Evolutionary conservation across 495 filamentous ascomycete genomes (phyloP), one percentile per base, ranked within the genome.

Genomic region (Podospora appendiculata): DNA sequence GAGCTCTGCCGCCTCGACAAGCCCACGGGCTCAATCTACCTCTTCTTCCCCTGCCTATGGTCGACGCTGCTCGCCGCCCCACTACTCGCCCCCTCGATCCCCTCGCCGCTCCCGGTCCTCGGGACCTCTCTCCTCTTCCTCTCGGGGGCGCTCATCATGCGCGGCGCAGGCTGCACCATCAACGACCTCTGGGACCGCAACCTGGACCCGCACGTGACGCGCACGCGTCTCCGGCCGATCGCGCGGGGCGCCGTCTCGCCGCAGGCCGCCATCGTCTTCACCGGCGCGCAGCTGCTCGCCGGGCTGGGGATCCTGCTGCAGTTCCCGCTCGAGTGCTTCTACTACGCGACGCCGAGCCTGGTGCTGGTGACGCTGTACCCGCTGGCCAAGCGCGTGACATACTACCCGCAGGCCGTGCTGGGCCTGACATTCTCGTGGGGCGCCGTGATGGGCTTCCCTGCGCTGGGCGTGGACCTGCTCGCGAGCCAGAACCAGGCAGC

Each of bases 141-240:
- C 64, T 70, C 79, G 8, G 93, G 93, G 40, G 91, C 93, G 2
- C 63, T 96, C 52, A 84, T 96, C 60, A 97, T 98, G 93, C 89
- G 93, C 48, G 90, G 93, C 32, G 93, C 93, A n/a, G 93, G 93
- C 13, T 98, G 93, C 70, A 86, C 93, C 34, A 93, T 98, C 72
- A 97, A 98, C 69, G 93, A 98, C 65, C 79, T 97, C 42, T 96
- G 89, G 91, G 93, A 97, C 70, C 83, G 89, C 56, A 86, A 95
- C 60, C 80, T 98, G 14, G 93, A 98, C 68, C 88, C 86, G 17
- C 81, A 90, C 62, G 93, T 98, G n/a, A 71, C 81, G 34, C 84
- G 93, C 19, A 98, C 93, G 1, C 83, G 83, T 25, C 79, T 91
- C 43, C 87, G 93, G 3, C 93, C 93, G 5, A 90, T 98, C 60